These are phyloP conservation scores for Xylariales sp. DNA, from an alignment of 2,329 filamentous ascomycete species.

Conservation along the genomic window DNA sequence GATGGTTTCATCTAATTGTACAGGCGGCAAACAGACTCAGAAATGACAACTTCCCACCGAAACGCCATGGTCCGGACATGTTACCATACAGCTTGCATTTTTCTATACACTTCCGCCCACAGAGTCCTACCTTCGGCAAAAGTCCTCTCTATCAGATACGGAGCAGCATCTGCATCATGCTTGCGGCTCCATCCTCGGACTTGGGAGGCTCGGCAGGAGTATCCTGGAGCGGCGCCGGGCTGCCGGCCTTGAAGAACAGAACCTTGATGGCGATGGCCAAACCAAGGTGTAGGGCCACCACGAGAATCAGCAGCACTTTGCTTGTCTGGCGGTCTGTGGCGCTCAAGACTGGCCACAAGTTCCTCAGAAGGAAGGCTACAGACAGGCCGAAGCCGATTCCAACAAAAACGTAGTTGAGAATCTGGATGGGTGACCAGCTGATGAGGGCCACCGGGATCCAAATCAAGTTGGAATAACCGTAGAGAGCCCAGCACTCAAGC, in stretches of 20 bases:
- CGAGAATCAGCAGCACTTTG: slow-evolving; percentile 79
- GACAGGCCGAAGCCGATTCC: slow-evolving; percentile 78
- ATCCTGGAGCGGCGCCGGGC: slow-evolving; percentile 39
- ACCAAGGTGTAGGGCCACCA: slow-evolving; percentile 83
- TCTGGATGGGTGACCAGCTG: slow-evolving; percentile 79
- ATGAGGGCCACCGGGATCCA: slow-evolving; percentile 95
- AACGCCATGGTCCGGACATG: too few relatives aligned
- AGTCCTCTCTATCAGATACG: background rate
- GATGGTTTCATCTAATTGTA: too few relatives aligned
- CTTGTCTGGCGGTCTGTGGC: slow-evolving; percentile 90
- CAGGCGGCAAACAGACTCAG: too few relatives aligned
- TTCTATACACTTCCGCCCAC: too few relatives aligned
- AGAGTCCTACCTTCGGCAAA: too few relatives aligned
- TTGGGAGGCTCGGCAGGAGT: slow-evolving; percentile 8
- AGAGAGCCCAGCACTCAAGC: slow-evolving; percentile 91
- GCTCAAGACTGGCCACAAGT: slow-evolving; percentile 85
- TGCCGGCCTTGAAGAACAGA: slow-evolving; percentile 85
- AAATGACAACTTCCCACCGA: too few relatives aligned
- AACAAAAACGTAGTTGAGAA: slow-evolving; percentile 93
- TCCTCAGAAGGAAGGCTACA: slow-evolving; percentile 79
- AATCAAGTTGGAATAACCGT: slow-evolving; percentile 94
- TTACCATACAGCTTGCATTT: slow-evolving; percentile 1
- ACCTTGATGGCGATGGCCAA: slow-evolving; percentile 93
- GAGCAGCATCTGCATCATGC: slow-evolving; percentile 7
- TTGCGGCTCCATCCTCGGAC: slow-evolving; percentile 11